Conservation (phyloP, 129 eudicot genomes). For the Flaveria ramosissima region DNA sequence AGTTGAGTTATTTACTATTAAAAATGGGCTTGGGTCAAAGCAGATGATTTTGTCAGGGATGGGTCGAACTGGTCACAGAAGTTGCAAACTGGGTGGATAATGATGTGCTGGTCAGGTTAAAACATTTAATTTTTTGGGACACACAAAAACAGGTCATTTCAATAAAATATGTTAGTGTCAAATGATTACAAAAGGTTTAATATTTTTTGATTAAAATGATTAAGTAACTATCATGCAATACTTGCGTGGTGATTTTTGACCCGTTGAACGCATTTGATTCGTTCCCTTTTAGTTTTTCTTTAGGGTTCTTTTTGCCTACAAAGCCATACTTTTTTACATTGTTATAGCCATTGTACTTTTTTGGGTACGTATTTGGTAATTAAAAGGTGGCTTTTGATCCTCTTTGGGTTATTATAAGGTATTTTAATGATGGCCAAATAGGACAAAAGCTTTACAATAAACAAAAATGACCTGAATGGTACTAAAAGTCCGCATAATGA, state of each 20-base stretch:
- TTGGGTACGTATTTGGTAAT: neutral
- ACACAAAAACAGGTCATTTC: neutral
- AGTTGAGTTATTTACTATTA: neutral
- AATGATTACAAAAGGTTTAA: neutral
- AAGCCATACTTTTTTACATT: neutral
- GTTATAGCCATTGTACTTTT: neutral
- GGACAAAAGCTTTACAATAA: neutral
- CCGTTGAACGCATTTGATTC: neutral
- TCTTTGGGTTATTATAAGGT: neutral
- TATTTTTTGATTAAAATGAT: neutral
- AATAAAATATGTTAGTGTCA: neutral
- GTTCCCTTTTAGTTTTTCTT: neutral
- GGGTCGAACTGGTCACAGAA: neutral
- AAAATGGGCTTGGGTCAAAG: neutral
- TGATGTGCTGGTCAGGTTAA: neutral
- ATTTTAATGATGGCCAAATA: neutral
- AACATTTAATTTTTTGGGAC: neutral
- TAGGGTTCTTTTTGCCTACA: neutral
- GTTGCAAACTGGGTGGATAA: neutral
- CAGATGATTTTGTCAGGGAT: neutral
- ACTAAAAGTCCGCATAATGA: neutral
- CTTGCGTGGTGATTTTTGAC: neutral
- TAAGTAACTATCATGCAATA: neutral
- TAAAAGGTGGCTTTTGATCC: neutral
- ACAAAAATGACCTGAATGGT: constrained; percentile 1